Conservation (phyloP, 139 green algal genomes). For the Raphidocelis subcapitata region DNA sequence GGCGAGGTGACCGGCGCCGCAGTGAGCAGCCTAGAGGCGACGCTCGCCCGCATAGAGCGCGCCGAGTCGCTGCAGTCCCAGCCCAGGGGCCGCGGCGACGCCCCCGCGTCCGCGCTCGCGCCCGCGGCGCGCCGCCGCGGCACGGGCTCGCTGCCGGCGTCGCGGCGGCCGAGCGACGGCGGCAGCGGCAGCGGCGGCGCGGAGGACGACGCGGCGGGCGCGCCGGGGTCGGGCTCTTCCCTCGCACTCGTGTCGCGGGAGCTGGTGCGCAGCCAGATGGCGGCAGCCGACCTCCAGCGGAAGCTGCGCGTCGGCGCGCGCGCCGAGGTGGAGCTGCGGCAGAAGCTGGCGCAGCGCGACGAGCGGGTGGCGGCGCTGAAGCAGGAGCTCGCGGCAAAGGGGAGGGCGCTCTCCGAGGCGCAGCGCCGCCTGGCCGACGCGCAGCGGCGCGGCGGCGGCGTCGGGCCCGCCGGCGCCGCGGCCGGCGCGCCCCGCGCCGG, state of each 20-base stretch:
- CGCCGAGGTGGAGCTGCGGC: slow-evolving; percentile 57
- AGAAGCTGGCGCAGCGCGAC: slow-evolving; percentile 56
- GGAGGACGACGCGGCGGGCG: not conserved
- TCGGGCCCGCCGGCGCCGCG: not conserved
- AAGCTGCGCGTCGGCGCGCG: slow-evolving; percentile 49
- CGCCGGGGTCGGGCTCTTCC: not conserved
- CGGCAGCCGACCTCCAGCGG: slow-evolving; percentile 54
- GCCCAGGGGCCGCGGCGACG: not conserved
- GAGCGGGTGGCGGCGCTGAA: slow-evolving; percentile 56
- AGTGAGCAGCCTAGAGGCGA: slow-evolving; percentile 46
- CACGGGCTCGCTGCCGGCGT: not conserved
- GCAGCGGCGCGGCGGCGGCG: not conserved
- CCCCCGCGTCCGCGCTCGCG: not conserved
- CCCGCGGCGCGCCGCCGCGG: not conserved
- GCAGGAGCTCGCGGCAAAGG: slow-evolving; percentile 37
- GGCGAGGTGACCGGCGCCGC: slow-evolving; percentile 48
- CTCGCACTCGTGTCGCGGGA: slow-evolving; percentile 42
- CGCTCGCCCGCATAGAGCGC: slow-evolving; percentile 45
- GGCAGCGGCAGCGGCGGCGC: not conserved
- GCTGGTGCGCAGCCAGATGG: slow-evolving; percentile 62
- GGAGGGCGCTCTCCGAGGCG: not conserved
- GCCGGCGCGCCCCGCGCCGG: not conserved
- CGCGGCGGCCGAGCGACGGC: not conserved
- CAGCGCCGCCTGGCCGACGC: not conserved
- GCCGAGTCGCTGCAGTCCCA: not conserved